Base-by-base conservation (phyloP, 768 basidiomycete species). In the Mrakia frigida region DNA sequence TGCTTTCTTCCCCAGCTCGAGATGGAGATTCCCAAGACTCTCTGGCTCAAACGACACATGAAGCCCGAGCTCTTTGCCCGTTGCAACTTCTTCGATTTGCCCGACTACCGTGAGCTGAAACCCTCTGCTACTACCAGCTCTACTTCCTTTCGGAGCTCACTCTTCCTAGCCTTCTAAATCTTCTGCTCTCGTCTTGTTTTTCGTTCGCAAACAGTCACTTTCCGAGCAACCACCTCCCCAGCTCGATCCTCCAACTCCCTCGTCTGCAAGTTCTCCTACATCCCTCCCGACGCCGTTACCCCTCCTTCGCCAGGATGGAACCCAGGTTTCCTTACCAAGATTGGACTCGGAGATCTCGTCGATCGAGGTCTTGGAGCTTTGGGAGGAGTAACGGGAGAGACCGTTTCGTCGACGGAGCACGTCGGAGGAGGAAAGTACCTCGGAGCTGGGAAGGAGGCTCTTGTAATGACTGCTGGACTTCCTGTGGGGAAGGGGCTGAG, bases 11-110 rank as follows among this genome's bases (percentile, higher is more conserved):
- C 43, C 3, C 37, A 74, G 74, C 65, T 98, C 60, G 95, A 98
- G 84, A 98, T 98, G 97, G 96, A 98, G 84, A 89, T 98, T 61
- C 96, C 96, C 0, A 98, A 98, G 83, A 91, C 95, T 41, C 89
- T 98, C 39, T 98, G 97, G 97, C 87, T 98, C 60, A 98, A 95
- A 83, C 90, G 89, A 77, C 86, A 91, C 85, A 95, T 98, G 94
- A 81, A 87, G 2, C 82, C 88, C 0, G 84, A 87, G 16, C 86
- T 85, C 25, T 98, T 99, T 84, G 80, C 81, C 69, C 39, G 79
- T 25, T 82, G 81, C 81, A 82, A 81, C 81, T 83, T 86, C 77
- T 86, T 85, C 79, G 85, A 86, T 43, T 88, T 97, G 25, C 94
- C 94, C n/a, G 94, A 97, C 84, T 95, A 89, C 85, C 87, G 83